Evolutionary conservation across 129 eudicot species (phyloP).

Genomic region (Smallanthus sonchifolius): DNA sequence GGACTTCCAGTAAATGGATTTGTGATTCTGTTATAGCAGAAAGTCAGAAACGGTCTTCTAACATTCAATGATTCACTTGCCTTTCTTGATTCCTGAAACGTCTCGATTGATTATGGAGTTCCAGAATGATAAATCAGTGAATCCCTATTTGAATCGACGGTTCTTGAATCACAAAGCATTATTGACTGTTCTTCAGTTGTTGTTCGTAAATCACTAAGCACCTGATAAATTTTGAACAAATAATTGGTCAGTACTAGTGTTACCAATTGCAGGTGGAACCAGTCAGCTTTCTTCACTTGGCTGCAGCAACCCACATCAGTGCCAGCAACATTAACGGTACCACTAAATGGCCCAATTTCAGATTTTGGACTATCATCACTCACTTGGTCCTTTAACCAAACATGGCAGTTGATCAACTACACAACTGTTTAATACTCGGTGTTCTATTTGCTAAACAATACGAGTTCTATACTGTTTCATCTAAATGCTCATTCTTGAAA

Average conservation of each 20-base stretch:
- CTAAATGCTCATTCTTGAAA: neutral
- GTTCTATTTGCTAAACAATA: neutral
- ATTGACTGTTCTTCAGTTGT: too few relatives aligned
- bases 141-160: too few relatives aligned
- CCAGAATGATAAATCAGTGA: too few relatives aligned
- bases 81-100: too few relatives aligned
- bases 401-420: neutral
- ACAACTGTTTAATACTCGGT: neutral
- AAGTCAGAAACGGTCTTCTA: too few relatives aligned
- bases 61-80: too few relatives aligned
- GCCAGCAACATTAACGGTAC: slow-evolving; percentile 6
- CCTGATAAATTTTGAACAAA: neutral
- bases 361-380: neutral
- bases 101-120: too few relatives aligned
- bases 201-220: too few relatives aligned
- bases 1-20: too few relatives aligned
- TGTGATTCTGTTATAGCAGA: too few relatives aligned
- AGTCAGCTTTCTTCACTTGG: slow-evolving; percentile 17
- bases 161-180: too few relatives aligned
- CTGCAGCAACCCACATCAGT: neutral
- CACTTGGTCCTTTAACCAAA: neutral
- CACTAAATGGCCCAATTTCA: neutral
- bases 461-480: neutral
- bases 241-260: neutral
- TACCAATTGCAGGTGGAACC: slow-evolving; percentile 10